Evolutionary conservation across 1,284 basidiomycete species (phyloP).

Genomic region (Ustilago loliicola): DNA sequence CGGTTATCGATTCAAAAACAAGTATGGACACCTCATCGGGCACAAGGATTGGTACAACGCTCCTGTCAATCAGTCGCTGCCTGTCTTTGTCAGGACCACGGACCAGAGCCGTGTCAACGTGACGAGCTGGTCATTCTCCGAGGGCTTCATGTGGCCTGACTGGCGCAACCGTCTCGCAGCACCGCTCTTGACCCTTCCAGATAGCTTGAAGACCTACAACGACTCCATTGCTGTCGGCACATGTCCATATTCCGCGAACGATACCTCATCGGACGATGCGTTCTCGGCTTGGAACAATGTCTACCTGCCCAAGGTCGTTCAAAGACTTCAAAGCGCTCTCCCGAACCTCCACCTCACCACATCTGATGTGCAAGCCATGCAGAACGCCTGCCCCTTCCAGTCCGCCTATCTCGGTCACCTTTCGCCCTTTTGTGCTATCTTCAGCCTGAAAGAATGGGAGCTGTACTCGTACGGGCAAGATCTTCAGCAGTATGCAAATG

Average conservation of each 20-base stretch:
- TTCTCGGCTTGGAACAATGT: conserved; percentile 30
- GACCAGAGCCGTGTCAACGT: conserved; percentile 29
- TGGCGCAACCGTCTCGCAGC: conserved; percentile 23
- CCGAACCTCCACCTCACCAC: conserved; percentile 27
- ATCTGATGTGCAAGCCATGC: conserved; percentile 29
- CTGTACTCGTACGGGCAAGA: conserved; percentile 35
- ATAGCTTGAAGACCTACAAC: conserved; percentile 22
- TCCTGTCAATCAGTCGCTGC: conserved; percentile 20
- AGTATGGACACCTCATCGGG: conserved; percentile 21
- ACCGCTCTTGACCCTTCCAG: conserved; percentile 24
- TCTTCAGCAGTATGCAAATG: conserved; percentile 28
- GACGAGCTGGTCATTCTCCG: conserved; percentile 25
- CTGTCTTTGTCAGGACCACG: conserved; percentile 27
- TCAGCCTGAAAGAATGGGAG: conserved; percentile 23
- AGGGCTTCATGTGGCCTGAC: conserved; percentile 21
- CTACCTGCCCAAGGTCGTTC: conserved; percentile 19
- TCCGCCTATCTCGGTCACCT: conserved; percentile 24
- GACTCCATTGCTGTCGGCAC: conserved; percentile 23
- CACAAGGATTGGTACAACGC: conserved; percentile 26
- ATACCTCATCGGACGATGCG: conserved; percentile 25
- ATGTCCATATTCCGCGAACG: conserved; percentile 23
- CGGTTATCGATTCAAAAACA: conserved; percentile 24
- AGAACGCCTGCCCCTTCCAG: conserved; percentile 33
- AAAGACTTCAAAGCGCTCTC: conserved; percentile 21
- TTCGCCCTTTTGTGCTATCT: conserved; percentile 32